These are phyloP conservation scores for Samsoniella hepiali DNA, from an alignment of 2,329 filamentous ascomycete genomes.

Conservation along the genomic window DNA sequence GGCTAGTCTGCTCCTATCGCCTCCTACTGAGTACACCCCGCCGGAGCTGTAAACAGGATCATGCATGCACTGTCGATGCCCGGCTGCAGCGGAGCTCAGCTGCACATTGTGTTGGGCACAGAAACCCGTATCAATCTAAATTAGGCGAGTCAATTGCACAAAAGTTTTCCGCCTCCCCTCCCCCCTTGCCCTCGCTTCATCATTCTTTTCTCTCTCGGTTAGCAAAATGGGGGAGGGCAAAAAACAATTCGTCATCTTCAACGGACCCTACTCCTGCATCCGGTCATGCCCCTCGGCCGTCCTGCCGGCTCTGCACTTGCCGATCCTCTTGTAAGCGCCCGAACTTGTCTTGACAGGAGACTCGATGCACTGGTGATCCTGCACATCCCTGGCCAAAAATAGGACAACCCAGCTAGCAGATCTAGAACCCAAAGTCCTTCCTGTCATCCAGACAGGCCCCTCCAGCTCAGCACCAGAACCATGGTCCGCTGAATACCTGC, in stretches of 20 bases:
- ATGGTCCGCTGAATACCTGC: slow-evolving; percentile 11
- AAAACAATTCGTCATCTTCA: not conserved
- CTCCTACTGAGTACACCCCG: not conserved
- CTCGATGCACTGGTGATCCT: not conserved
- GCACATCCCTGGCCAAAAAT: not conserved
- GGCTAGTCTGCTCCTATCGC: not conserved
- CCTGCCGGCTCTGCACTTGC: not conserved
- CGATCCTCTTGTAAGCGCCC: slow-evolving; percentile 12
- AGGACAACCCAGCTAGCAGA: slow-evolving; percentile 2
- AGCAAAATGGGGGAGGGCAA: not conserved
- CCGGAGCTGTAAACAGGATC: not conserved
- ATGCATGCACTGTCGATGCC: not conserved
- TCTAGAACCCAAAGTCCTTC: not conserved
- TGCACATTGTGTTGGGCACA: slow-evolving; percentile 4
- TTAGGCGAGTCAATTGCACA: not conserved
- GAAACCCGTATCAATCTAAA: not conserved
- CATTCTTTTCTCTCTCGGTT: no score
- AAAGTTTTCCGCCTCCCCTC: no score
- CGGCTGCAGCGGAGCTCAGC: slow-evolving; percentile 5
- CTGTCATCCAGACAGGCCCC: not conserved
- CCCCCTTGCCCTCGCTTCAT: not conserved
- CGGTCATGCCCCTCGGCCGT: not conserved
- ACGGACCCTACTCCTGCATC: not conserved
- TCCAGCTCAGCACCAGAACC: not conserved
- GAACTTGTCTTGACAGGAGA: not conserved